A percentile compares a stretch with the other conserved stretches of the same genome.
Conservation (phyloP, 2,329 filamentous ascomycete genomes). For the Lachnellula subtilissima region DNA sequence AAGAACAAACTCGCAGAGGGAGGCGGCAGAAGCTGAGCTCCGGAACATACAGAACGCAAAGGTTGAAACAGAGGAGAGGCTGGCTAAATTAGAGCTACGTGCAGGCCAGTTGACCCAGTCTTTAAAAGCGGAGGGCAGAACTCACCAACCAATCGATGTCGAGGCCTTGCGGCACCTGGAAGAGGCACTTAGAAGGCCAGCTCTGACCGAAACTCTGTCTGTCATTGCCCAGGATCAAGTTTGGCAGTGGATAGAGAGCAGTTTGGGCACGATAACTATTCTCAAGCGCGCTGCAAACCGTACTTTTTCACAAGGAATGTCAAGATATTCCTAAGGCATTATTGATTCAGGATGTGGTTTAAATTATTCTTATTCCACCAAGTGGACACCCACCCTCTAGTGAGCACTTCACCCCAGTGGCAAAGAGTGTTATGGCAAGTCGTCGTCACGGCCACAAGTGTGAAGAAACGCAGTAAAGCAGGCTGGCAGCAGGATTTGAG, state of each 20-base stretch:
- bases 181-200: conserved; percentile 9
- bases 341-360: too few species aligned
- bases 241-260: conserved; percentile 1
- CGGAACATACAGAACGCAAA: conserved; percentile 8
- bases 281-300: too few species aligned
- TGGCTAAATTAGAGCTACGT: conserved; percentile 10
- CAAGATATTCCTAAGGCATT: too few species aligned
- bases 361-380: too few species aligned
- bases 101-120: conserved; percentile 11
- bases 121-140: conserved; percentile 12
- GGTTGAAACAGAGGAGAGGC: conserved; percentile 8
- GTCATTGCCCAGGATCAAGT: conserved; percentile 7
- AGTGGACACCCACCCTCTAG: too few species aligned
- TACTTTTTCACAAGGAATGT: too few species aligned
- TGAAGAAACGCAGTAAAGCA: too few species aligned
- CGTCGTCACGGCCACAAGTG: too few species aligned
- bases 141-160: conserved; percentile 12
- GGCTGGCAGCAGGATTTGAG: too few species aligned
- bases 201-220: conserved; percentile 6
- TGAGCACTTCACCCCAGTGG: too few species aligned
- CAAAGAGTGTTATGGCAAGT: too few species aligned
- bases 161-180: conserved; percentile 12
- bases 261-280: too few species aligned
- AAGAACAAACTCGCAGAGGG: conserved; percentile 8
- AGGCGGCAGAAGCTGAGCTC: conserved; percentile 9